Evolutionary conservation across 1,284 basidiomycete genomes (phyloP).

Genomic region (Amylostereum chailletii): DNA sequence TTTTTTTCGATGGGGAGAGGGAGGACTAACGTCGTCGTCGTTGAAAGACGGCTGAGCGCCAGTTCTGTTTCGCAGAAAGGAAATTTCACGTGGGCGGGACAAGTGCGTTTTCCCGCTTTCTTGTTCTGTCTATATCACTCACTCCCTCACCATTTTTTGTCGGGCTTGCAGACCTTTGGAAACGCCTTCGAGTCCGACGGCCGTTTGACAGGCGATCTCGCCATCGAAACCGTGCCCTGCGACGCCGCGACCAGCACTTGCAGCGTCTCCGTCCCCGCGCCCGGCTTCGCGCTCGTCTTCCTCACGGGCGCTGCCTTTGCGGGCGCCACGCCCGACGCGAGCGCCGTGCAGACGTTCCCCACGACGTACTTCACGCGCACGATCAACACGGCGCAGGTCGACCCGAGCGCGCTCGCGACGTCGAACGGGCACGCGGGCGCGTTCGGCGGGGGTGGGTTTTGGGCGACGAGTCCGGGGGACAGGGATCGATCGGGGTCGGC

Average conservation of each 20-base stretch:
- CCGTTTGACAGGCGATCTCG: conserved; percentile 39
- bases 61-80: conserved; percentile 49
- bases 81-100: conserved; percentile 69
- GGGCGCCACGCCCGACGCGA: conserved; percentile 26
- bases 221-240: conserved; percentile 48
- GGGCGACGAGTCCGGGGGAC: conserved; percentile 3
- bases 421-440: conserved; percentile 19
- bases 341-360: conserved; percentile 36
- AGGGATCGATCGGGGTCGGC: no score
- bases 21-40: conserved; percentile 4
- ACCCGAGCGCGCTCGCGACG: conserved; percentile 17
- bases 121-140: neutral
- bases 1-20: neutral
- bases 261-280: conserved; percentile 56
- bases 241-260: conserved; percentile 41
- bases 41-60: conserved; percentile 40
- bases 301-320: conserved; percentile 37
- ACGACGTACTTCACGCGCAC: conserved; percentile 45
- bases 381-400: conserved; percentile 37
- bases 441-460: no score
- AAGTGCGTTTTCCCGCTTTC: conserved; percentile 23
- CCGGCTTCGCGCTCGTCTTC: conserved; percentile 67
- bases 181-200: conserved; percentile 56
- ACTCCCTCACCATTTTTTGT: neutral
- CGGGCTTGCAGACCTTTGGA: conserved; percentile 51